Base-by-base conservation (phyloP, 768 basidiomycete genomes). In the Termitomyces sp. region DNA sequence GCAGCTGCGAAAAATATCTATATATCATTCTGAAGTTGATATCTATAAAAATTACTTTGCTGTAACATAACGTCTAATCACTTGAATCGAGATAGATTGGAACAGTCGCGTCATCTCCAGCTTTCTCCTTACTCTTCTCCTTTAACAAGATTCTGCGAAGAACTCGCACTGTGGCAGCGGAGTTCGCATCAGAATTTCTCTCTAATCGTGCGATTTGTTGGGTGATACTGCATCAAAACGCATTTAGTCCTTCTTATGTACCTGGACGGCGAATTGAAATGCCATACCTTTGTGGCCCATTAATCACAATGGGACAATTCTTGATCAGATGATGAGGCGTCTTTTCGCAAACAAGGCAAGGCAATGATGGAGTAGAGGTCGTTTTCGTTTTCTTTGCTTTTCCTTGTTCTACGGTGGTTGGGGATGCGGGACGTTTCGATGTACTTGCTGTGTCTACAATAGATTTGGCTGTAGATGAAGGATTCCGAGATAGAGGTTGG, bases 211-310 rank as follows among this genome's bases (percentile, higher is more conserved):
- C 56, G 53, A 83, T 82, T 34, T 77, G 76, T 46, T 60, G 69
- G 41, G 68, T 58, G 31, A 83, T 71, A 57, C 84, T 83, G 33
- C 8, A 44, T 18, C 55, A 51, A 58, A 55, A 41, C 15, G 42
- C 15, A 54, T 31, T 39, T 20, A 48, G 26, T 5, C 24, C 31
- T 24, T 41, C 46, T 42, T 24, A 16, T 33, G 28, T 20, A 34
- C 18, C 10, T 42, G 37, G 41, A n/a, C 36, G 18, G 2, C 8
- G 44, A 33, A n/a, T n/a, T n/a, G n/a, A n/a, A n/a, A 2, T 51
- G 47, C 57, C 54, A 46, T 61, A 87, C 88, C 81, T 86, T 55
- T 73, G 70, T 1, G 81, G 72, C 2, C 87, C 88, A 53, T 74
- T 73, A 6, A 58, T 59, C 3, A 86, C 76, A 24, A 81, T 64